These are phyloP conservation scores for Oemleria cerasiformis DNA, from an alignment of 306 rosid species.

Conservation along the genomic window DNA sequence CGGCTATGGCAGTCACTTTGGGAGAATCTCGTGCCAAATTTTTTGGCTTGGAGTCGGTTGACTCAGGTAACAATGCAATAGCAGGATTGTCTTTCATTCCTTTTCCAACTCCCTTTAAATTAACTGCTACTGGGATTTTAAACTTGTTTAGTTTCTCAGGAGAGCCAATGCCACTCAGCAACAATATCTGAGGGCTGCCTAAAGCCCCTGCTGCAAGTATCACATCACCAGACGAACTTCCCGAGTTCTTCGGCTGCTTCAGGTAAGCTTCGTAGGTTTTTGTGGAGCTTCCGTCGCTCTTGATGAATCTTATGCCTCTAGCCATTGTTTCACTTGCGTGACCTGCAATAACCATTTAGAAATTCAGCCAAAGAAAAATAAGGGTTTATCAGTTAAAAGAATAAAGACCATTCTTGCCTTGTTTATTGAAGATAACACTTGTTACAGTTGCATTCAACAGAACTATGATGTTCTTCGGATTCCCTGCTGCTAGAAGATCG, in stretches of 20 bases:
- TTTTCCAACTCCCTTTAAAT: conserved; percentile 51
- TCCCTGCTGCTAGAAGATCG: conserved; percentile 60
- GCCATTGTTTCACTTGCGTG: conserved; percentile 44
- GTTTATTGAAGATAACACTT: conserved; percentile 45
- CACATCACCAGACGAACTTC: conserved; percentile 52
- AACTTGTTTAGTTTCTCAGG: conserved; percentile 41
- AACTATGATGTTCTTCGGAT: conserved; percentile 44
- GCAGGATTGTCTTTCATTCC: conserved; percentile 75
- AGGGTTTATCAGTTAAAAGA: not conserved
- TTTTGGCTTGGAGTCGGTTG: conserved; percentile 41
- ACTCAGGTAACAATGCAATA: conserved; percentile 38
- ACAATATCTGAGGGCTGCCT: conserved; percentile 70
- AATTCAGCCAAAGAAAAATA: not conserved
- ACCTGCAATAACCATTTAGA: conserved; percentile 30
- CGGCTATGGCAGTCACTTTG: conserved; percentile 59
- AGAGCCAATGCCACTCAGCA: conserved; percentile 75
- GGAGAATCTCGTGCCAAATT: conserved; percentile 64
- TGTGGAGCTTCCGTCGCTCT: conserved; percentile 43
- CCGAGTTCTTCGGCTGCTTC: conserved; percentile 33
- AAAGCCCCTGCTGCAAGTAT: conserved; percentile 72
- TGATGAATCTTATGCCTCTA: conserved; percentile 54
- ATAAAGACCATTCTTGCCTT: conserved; percentile 35
- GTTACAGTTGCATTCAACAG: conserved; percentile 71
- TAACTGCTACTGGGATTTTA: conserved; percentile 36
- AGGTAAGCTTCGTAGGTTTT: conserved; percentile 51